Base-by-base conservation (phyloP, 2,329 filamentous ascomycete species). In the Didymella keratinophila region DNA sequence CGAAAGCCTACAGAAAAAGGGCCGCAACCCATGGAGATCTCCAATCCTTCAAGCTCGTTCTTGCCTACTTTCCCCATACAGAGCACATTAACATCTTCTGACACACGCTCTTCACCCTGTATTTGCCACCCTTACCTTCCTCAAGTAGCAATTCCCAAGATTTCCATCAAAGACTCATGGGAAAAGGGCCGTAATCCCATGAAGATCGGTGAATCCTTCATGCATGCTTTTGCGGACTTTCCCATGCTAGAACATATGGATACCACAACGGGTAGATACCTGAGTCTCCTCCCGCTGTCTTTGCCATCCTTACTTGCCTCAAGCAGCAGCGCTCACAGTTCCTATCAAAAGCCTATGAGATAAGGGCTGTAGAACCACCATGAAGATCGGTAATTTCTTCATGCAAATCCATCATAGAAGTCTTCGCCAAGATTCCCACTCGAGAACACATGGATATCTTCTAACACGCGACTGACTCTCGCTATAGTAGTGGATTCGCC, bases 151-250 rank as follows among this genome's bases (percentile, higher is more conserved):
- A 32, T 12, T 46, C 25, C 5, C 42, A 18, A n/a, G 10, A 30
- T 8, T 20, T 10, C 28, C 44, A 48, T 47, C 52, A 27, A 54
- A 37, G 30, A 0, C 50, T 42, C 36, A 18, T 16, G 16, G 14
- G 21, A 57, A 45, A 58, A 52, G 55, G 55, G 36, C 55, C 55
- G 30, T 6, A 32, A 16, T 14, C 30, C 30, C 30, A 32, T 32
- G 30, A 10, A 28, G 27, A 28, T 28, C 27, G 27, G 30, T 16
- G 14, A 32, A 32, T 32, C 11, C 11, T 32, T 9, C 30, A 32
- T 32, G 30, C 30, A 5, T 4, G 30, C 6, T 16, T 16, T 32
- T 16, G 30, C 30, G 4, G 4, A 14, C 12, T 32, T 32, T 16
- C 30, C 30, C 30, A 14, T 14, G 4, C 12, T 30, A 32, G 30